Conservation (phyloP, 495 filamentous ascomycete genomes). For the Daldinia childiae region DNA sequence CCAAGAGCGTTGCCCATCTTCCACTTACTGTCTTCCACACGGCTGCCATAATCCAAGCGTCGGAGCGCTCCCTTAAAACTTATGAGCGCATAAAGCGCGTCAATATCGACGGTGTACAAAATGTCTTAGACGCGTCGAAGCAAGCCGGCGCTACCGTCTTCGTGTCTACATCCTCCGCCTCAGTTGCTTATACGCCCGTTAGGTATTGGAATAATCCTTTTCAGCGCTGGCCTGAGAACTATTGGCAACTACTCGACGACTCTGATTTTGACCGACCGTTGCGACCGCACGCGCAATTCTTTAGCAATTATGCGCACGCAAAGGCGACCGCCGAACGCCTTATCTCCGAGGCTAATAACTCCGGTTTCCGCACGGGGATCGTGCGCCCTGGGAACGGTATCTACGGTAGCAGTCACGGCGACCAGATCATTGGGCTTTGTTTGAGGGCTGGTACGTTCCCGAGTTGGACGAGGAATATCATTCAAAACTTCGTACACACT, state of each 20-base stretch:
- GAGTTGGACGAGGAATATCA: constrained; percentile 59
- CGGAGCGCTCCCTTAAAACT: constrained; percentile 57
- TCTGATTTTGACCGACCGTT: constrained; percentile 58
- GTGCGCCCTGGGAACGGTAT: constrained; percentile 68
- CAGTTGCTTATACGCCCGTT: constrained; percentile 54
- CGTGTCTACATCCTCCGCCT: constrained; percentile 68
- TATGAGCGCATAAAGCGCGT: constrained; percentile 59
- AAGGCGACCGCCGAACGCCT: constrained; percentile 65
- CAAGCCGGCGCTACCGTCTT: constrained; percentile 62
- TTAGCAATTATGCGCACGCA: constrained; percentile 63
- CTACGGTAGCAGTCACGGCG: constrained; percentile 59
- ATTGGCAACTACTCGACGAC: constrained; percentile 57
- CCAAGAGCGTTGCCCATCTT: constrained; percentile 51
- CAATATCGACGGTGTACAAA: constrained; percentile 68
- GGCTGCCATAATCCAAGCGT: constrained; percentile 61
- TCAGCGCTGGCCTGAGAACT: constrained; percentile 49
- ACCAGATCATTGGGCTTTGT: constrained; percentile 51
- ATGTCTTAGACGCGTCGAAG: constrained; percentile 64
- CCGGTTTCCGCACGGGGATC: constrained; percentile 63
- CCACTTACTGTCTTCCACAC: constrained; percentile 69
- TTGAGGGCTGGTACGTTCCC: constrained; percentile 34
- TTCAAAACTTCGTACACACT: constrained; percentile 65
- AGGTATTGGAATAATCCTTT: constrained; percentile 63
- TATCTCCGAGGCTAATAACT: constrained; percentile 58
- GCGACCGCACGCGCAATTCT: constrained; percentile 58